A percentile compares a stretch with the other conserved stretches of the same genome.
These are phyloP conservation scores for Fragaria iinumae DNA, from an alignment of 306 rosid species.

Conservation along the genomic window DNA sequence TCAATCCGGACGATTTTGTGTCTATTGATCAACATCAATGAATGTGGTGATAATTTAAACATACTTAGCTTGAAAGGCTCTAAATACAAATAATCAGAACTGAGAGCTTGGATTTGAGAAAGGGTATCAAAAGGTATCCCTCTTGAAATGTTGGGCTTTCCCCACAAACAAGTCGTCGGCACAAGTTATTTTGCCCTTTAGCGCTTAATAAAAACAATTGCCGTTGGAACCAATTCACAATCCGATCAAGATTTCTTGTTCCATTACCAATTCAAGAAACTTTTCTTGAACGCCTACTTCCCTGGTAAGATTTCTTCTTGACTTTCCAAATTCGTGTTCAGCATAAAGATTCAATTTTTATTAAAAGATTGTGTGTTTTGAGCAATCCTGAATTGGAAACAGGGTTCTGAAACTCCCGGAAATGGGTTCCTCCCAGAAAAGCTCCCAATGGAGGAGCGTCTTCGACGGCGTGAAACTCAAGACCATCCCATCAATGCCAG, in stretches of 20 bases:
- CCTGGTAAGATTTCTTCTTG: background rate
- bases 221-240: background rate
- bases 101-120: background rate
- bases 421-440: slow-evolving; percentile 41
- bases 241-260: background rate
- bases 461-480: slow-evolving; percentile 58
- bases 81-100: background rate
- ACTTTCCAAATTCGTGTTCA: background rate
- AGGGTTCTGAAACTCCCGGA: background rate
- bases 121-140: background rate
- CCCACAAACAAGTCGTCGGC: background rate
- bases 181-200: background rate
- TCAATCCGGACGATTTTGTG: too few species aligned
- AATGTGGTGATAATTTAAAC: too few species aligned
- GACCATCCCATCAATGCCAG: slow-evolving; percentile 67
- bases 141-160: too few species aligned
- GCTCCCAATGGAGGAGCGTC: slow-evolving; percentile 64
- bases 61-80: background rate
- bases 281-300: background rate
- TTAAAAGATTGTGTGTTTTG: background rate
- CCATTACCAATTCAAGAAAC: background rate
- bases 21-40: too few species aligned
- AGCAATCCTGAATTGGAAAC: background rate
- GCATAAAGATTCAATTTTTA: background rate
- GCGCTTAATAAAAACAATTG: too few species aligned